Base-by-base conservation (phyloP, 2,329 filamentous ascomycete genomes). In the Claviceps maximensis region DNA sequence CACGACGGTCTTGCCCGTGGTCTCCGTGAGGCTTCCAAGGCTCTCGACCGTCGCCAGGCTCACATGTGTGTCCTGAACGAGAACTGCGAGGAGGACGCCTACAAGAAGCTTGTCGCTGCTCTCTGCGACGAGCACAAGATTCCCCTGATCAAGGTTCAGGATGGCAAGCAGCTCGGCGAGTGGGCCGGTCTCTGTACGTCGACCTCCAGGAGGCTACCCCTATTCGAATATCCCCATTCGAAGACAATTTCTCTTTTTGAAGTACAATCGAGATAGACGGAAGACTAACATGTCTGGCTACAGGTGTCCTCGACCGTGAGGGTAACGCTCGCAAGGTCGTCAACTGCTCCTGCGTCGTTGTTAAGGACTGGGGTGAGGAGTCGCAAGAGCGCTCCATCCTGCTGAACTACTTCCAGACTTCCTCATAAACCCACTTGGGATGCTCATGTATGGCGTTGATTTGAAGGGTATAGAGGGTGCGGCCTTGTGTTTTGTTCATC, bases 41-140 rank as follows among this genome's bases (percentile, higher is more conserved):
- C 93, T 61, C 89, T 98, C 69, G 93, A 98, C 78, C 86, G 93
- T 71, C 89, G 93, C 71, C 88, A 98, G 80, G 93, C 93, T 57
- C 93, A 98, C 81, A 97, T 98, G 90, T 98, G 93, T 75, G 93
- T 98, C 65, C 85, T 98, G 68, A 98, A 98, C 84, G 93, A 98
- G 84, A 86, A 87, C 64, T 98, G 93, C 82, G 93, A 98, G 81
- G 93, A 98, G 84, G 93, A 98, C 78, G 91, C 93, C 64, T 98
- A 98, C 84, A 98, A 98, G 89, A 98, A 98, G 87, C 84, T 98
- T 63, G 91, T 98, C 67, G 87, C 97, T 65, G 93, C 93, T 59
- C 87, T 98, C 58, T 98, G 93, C 87, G 88, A 86, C 61, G 93
- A 98, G 84, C 93, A 98, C 82, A 96, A 96, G 85, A 98, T 98